Base-by-base conservation (phyloP, 163 green algal genomes). In the Prototheca cutis region DNA sequence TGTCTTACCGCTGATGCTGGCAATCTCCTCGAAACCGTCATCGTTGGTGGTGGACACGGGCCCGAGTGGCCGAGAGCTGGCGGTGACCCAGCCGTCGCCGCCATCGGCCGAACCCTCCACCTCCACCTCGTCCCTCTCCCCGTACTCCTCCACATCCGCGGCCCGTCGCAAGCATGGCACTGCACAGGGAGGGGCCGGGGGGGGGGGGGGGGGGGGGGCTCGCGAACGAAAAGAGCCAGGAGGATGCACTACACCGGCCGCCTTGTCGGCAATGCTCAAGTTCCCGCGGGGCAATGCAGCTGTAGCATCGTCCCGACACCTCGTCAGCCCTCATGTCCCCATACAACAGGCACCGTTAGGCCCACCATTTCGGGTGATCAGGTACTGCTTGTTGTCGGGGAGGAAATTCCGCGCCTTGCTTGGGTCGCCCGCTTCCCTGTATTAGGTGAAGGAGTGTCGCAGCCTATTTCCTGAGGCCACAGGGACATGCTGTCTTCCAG, bases 381-480 rank as follows among this genome's bases (percentile, higher is more conserved):
- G 79, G 58, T 82, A 95, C 69, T 95, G 88, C 71, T 95, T 95
- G 39, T 86, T 71, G 6, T 64, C 45, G 2, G 88, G 87, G 19
- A 95, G 66, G 68, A 84, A 93, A 19, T 65, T 53, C 32, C 70
- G 58, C 0, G 70, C 66, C 59, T 90, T 91, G 48, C 62, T 77
- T 19, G 71, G 34, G 28, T 94, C 85, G 6, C 87, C 87, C 2
- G 57, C 72, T 58, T 92, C 82, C 86, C 85, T 93, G 63, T 39
- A 42, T 13, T 21, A 31, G 7, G 40, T 18, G 0, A 51, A n/a
- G 7, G 40, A 62, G 48, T 45, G 15, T 54, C n/a, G 48, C 33
- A 63, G 39, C 6, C 57, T 36, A 54, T 21, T 33, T 23, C 31
- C 6, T 25, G 21, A 40, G 13, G n/a, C n/a, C n/a, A n/a, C n/a